Percentiles rank a stretch among this genome's conserved stretches.
These are phyloP conservation scores for Malus orientalis DNA, from an alignment of 306 rosid species.

Conservation along the genomic window DNA sequence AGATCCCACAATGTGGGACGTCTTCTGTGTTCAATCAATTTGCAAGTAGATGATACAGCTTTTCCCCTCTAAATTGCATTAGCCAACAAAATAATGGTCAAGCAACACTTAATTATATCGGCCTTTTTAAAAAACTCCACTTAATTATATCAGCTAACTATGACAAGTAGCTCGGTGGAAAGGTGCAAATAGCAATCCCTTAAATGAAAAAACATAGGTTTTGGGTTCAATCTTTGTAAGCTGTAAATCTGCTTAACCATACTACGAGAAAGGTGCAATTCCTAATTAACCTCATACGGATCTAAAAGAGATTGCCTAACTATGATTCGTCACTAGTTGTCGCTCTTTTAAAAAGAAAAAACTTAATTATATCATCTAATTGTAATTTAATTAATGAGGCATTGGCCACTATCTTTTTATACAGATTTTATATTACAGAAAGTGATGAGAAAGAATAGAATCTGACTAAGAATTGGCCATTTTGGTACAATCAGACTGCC, in stretches of 20 bases:
- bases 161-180: no score
- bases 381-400: not conserved
- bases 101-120: not conserved
- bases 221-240: no score
- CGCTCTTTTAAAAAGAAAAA: no score
- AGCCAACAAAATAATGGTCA: not conserved
- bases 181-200: no score
- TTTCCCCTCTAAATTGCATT: not conserved
- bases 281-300: no score
- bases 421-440: not conserved
- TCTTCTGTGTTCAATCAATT: conserved; percentile 15
- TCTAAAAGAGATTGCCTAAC: no score
- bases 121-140: not conserved
- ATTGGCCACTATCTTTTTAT: not conserved
- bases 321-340: no score
- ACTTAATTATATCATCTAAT: not conserved
- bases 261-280: no score
- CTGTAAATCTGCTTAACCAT: no score
- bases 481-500: not conserved
- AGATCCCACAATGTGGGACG: conserved; percentile 3
- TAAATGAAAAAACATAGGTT: no score
- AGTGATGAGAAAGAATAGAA: not conserved
- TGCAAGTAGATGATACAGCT: not conserved
- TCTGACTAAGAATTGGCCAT: not conserved
- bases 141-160: not conserved